Evolutionary conservation across 805 yeast genomes (phyloP).

Genomic region (Saturnispora ahearnii): DNA sequence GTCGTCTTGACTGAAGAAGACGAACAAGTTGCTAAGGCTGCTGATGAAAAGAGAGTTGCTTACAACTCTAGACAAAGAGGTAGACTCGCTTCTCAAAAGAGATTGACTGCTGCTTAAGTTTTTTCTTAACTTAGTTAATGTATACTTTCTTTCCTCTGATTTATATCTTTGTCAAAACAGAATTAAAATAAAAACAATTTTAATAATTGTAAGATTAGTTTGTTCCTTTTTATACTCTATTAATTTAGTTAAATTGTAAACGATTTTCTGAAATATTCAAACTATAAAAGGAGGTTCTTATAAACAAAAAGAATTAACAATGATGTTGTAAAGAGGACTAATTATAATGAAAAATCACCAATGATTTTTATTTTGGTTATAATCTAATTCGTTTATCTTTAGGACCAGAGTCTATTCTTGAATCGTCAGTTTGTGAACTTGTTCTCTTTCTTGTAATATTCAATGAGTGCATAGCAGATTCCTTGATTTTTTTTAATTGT

Average conservation of each 20-base stretch:
- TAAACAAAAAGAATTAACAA: neutral
- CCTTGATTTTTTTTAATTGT: neutral
- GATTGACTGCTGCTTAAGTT: conserved; percentile 55
- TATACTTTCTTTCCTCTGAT: conserved; percentile 11
- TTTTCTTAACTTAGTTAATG: conserved; percentile 3
- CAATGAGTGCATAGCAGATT: neutral
- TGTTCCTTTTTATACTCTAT: neutral
- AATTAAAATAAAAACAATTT: neutral
- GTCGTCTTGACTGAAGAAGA: conserved; percentile 91
- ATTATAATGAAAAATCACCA: neutral
- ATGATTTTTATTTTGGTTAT: too few species aligned
- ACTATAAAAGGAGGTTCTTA: neutral
- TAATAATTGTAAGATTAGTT: neutral
- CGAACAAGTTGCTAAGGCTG: conserved; percentile 89
- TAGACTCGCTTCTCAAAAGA: conserved; percentile 82
- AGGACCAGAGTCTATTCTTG: neutral
- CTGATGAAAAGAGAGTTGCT: conserved; percentile 43
- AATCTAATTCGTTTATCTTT: neutral
- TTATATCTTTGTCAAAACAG: conserved; percentile 7
- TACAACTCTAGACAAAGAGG: conserved; percentile 88
- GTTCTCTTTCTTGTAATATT: neutral
- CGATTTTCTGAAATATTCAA: neutral
- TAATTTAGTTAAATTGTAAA: neutral
- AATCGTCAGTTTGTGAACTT: neutral
- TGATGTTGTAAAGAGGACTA: neutral